phyloP scores from a whole-genome alignment of 2,329 filamentous ascomycete genomes.

The Nemania sp. region DNA sequence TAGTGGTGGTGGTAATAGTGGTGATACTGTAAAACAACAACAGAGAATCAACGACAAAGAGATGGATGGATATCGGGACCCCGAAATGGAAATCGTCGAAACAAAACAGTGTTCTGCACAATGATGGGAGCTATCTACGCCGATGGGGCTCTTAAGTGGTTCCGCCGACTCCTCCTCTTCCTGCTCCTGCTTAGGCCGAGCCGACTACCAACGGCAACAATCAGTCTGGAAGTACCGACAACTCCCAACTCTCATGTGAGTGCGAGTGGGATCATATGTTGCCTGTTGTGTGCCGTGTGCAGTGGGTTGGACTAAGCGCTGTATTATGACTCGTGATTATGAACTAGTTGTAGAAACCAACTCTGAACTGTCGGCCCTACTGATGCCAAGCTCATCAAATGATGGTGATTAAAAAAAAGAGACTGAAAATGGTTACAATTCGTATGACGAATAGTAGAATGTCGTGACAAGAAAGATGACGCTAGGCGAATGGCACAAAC shows the following conservation, averaged over 20 bases:
- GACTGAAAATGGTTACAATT: constrained; percentile 8
- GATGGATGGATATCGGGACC: too few relatives aligned
- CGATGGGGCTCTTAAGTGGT: constrained; percentile 26
- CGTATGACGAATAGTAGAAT: neutral
- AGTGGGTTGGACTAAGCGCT: neutral
- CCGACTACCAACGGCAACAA: constrained; percentile 15
- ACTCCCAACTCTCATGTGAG: constrained; percentile 4
- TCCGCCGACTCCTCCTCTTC: constrained; percentile 26
- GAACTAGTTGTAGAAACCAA: constrained; percentile 8
- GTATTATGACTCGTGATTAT: constrained; percentile 33
- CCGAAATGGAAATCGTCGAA: constrained; percentile 12
- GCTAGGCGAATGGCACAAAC: constrained; percentile 4
- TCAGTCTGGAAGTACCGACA: constrained; percentile 4
- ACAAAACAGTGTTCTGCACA: constrained; percentile 25
- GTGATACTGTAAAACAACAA: constrained; percentile 4
- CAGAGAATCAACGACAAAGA: neutral
- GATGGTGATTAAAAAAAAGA: constrained; percentile 7
- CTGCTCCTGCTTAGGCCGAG: constrained; percentile 1
- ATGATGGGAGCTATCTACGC: constrained; percentile 33
- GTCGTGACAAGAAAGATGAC: neutral
- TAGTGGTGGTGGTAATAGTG: neutral
- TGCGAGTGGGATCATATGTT: constrained; percentile 17
- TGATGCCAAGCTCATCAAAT: constrained; percentile 3
- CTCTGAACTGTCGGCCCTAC: constrained; percentile 3
- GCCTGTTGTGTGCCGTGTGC: neutral